Conservation (phyloP, 2,329 filamentous ascomycete species). For the Trichoderma hamatum region DNA sequence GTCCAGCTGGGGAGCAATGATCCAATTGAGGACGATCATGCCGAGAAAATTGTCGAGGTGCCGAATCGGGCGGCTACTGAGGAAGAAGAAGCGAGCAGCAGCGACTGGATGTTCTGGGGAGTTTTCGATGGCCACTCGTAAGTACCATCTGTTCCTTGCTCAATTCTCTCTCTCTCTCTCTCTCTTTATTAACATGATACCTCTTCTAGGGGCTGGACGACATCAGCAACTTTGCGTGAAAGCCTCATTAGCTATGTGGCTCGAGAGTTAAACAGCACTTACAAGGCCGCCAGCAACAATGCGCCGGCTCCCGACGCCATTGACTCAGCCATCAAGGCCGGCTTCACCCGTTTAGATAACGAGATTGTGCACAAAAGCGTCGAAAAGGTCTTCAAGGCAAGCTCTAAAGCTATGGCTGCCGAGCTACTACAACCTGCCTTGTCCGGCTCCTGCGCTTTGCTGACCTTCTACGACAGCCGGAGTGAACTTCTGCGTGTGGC, state of each 20-base stretch:
- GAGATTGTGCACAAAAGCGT: conserved; percentile 95
- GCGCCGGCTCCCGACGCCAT: conserved; percentile 78
- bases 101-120: conserved; percentile 99
- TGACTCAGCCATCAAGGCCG: conserved; percentile 88
- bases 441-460: conserved; percentile 93
- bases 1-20: conserved; percentile 95
- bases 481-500: conserved; percentile 90
- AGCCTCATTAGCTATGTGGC: conserved; percentile 91
- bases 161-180: neutral
- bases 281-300: conserved; percentile 69
- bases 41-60: conserved; percentile 95
- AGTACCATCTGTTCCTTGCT: conserved; percentile 34
- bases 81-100: conserved; percentile 52
- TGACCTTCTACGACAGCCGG: conserved; percentile 92
- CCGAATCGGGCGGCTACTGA: conserved; percentile 55
- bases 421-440: conserved; percentile 90
- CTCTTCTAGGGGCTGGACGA: conserved; percentile 80
- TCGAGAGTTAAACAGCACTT: conserved; percentile 88
- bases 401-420: conserved; percentile 87
- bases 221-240: conserved; percentile 92
- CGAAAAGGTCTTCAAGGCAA: conserved; percentile 83
- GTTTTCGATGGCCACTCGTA: conserved; percentile 97
- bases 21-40: conserved; percentile 97
- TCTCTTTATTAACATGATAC: conserved; percentile 22
- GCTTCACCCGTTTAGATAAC: conserved; percentile 84